Evolutionary conservation across 2,329 filamentous ascomycete genomes (phyloP), one percentile per base, ranked within the genome.

Genomic region (Monilinia aucupariae): DNA sequence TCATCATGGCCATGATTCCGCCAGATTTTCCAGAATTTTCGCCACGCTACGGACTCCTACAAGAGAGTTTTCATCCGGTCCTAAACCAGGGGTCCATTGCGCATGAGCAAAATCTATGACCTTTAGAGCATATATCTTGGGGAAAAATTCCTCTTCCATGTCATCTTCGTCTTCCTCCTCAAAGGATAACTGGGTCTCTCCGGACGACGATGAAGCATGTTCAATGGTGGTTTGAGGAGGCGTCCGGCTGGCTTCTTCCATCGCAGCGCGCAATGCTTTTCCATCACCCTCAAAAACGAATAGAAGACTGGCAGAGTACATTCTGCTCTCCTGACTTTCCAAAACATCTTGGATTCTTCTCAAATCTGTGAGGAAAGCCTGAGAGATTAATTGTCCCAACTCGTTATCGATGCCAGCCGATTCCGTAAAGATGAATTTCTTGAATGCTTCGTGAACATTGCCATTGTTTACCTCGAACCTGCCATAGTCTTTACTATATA

Each of bases 101-200:
- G 94, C 94, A 76, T 99, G 94, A 1, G 94, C 94, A 80, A 99
- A 99, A 75, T 99, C 94, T 70, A 99, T 99, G 67, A 99, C 81
- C 73, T 93, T 94, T 56, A 97, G 81, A 15, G 85, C 83, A 71
- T 88, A 91, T 50, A 96, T 84, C 70, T 87, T 87, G 0, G 88
- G 88, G 13, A 75, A 72, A 65, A 77, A 73, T 59, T 82, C 79
- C 52, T 80, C 77, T 3, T 85, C 82, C 1, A 86, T 82, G 0
- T 85, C 82, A 2, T 78, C 79, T 79, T 75, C 73, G 0, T 77
- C 82, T 1, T 86, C 82, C 0, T 84, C 82, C 2, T 78, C 25
- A 9, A 48, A 62, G 12, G 52, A 55, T 37, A 32, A 62, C 7
- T 34, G 51, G 32, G 50, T 62, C 13, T 62, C 59, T 39, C 51